These are phyloP conservation scores for Rubia tinctorum DNA, from an alignment of 305 asterid genomes.

Conservation along the genomic window DNA sequence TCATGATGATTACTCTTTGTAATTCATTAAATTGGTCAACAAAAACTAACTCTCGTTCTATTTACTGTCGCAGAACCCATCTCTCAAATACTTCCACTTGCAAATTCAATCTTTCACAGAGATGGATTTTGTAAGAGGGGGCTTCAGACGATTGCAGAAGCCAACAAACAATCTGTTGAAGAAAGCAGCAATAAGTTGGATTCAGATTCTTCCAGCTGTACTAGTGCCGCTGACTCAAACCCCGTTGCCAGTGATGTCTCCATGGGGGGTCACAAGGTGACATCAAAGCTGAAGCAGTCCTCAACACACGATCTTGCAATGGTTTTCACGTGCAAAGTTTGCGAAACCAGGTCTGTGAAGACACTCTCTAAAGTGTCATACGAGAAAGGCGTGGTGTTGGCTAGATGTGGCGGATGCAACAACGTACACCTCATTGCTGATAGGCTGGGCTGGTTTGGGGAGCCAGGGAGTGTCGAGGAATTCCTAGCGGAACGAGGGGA, in stretches of 20 bases:
- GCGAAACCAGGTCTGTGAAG: conserved; percentile 75
- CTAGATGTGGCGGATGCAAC: conserved; percentile 81
- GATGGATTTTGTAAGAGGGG: conserved; percentile 35
- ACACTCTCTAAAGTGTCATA: conserved; percentile 73
- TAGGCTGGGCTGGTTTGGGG: conserved; percentile 91
- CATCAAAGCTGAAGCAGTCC: conserved; percentile 54
- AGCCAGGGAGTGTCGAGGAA: conserved; percentile 75
- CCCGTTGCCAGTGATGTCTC: conserved; percentile 24
- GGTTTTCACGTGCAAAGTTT: conserved; percentile 83
- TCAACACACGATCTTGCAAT: conserved; percentile 72
- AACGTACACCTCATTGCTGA: conserved; percentile 88
- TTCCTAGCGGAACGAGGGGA: conserved; percentile 84
- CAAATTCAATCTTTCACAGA: conserved; percentile 38
- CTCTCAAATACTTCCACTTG: conserved; percentile 32
- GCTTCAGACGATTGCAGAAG: conserved; percentile 41
- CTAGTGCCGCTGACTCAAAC: conserved; percentile 13
- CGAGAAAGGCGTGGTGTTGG: conserved; percentile 83
- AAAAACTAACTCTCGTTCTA: not conserved
- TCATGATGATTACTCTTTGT: not conserved
- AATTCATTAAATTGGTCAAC: not conserved
- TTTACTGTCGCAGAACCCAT: conserved; percentile 37
- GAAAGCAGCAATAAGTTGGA: conserved; percentile 30
- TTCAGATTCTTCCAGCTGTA: conserved; percentile 21
- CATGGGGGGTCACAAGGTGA: conserved; percentile 36
- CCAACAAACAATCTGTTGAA: conserved; percentile 24